Evolutionary conservation across 352 stramenopile species (phyloP).

Genomic region (Pythium grandisporangium): DNA sequence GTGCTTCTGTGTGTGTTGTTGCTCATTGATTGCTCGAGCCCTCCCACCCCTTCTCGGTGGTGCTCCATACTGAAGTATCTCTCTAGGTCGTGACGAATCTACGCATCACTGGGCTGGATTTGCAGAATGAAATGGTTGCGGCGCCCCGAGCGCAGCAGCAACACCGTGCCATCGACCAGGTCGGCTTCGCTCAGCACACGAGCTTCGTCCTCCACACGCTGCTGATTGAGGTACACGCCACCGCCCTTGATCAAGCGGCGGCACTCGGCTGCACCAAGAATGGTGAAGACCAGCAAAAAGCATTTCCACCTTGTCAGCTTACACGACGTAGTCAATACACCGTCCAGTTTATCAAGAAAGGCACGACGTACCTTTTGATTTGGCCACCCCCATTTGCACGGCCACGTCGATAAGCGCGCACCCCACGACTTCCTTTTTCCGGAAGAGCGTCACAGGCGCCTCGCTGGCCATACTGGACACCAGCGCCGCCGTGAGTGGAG

Average conservation of each 20-base stretch:
- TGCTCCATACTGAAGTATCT: slow-evolving; percentile 2
- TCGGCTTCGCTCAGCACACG: slow-evolving; percentile 18
- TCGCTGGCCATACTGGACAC: slow-evolving; percentile 65
- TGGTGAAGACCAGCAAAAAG: background rate
- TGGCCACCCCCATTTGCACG: slow-evolving; percentile 77
- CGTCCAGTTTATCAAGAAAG: no score
- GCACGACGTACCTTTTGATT: slow-evolving; percentile 79
- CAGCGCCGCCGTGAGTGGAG: slow-evolving; percentile 50
- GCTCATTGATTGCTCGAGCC: no score
- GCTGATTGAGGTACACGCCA: slow-evolving; percentile 92
- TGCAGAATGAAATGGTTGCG: slow-evolving; percentile 80
- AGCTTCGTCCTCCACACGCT: slow-evolving; percentile 51
- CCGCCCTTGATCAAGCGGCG: slow-evolving; percentile 94
- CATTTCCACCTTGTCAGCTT: no score
- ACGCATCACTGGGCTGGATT: slow-evolving; percentile 20
- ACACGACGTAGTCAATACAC: no score
- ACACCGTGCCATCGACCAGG: slow-evolving; percentile 55
- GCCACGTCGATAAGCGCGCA: slow-evolving; percentile 89
- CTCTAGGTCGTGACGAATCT: background rate
- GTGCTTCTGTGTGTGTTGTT: no score
- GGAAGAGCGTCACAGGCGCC: slow-evolving; percentile 29
- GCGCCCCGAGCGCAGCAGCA: slow-evolving; percentile 63
- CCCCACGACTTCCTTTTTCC: slow-evolving; percentile 46
- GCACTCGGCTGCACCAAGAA: slow-evolving; percentile 74
- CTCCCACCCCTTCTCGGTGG: no score